phyloP scores from a whole-genome alignment of 2,329 filamentous ascomycete genomes.

The Venturiaceae sp. region DNA sequence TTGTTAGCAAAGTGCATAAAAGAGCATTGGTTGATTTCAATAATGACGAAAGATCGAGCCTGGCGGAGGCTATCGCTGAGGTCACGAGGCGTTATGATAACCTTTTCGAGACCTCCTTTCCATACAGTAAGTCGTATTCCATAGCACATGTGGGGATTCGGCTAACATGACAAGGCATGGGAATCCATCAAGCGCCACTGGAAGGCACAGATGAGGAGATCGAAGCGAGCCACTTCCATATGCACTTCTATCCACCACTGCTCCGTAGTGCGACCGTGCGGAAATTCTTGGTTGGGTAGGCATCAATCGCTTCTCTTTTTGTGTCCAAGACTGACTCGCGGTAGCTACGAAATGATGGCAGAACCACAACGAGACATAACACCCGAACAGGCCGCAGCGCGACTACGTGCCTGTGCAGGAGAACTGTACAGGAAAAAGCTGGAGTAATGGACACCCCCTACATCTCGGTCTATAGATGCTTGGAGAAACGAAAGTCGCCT shows the following conservation, averaged over 20 bases:
- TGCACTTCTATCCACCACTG: constrained; percentile 95
- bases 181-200: constrained; percentile 89
- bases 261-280: constrained; percentile 86
- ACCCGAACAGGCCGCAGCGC: constrained; percentile 82
- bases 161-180: constrained; percentile 52
- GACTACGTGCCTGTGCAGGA: constrained; percentile 65
- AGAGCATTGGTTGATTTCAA: constrained; percentile 76
- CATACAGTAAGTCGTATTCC: constrained; percentile 58
- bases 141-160: neutral
- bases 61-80: constrained; percentile 80
- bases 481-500: no score
- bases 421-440: constrained; percentile 70
- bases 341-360: constrained; percentile 78
- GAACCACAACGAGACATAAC: constrained; percentile 99
- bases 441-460: no score
- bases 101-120: constrained; percentile 91
- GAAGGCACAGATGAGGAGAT: constrained; percentile 73
- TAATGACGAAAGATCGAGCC: constrained; percentile 56
- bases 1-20: constrained; percentile 76
- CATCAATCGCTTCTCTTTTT: constrained; percentile 8
- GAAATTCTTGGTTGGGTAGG: constrained; percentile 82
- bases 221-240: constrained; percentile 81
- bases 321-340: constrained; percentile 3
- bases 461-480: no score
- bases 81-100: constrained; percentile 92